These are phyloP conservation scores for Candida nonsorbophila DNA, from an alignment of 805 yeast genomes.

Conservation along the genomic window DNA sequence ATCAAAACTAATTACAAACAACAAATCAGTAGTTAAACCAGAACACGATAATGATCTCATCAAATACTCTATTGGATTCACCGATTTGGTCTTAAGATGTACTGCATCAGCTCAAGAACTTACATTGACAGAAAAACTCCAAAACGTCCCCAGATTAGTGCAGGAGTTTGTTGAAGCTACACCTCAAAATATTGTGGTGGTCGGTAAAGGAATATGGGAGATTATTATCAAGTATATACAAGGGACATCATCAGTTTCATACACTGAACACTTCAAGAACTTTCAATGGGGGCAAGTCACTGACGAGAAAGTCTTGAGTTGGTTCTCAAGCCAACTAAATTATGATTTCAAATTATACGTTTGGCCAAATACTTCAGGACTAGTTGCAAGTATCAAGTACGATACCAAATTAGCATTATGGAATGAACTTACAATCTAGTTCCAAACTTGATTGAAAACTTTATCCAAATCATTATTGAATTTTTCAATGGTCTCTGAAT, in stretches of 20 bases:
- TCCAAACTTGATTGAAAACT: constrained; percentile 29
- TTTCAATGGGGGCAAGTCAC: constrained; percentile 53
- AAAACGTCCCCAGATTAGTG: constrained; percentile 50
- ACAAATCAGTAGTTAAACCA: constrained; percentile 12
- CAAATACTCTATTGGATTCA: constrained; percentile 54
- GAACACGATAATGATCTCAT: constrained; percentile 39
- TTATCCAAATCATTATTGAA: constrained; percentile 26
- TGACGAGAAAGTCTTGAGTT: constrained; percentile 13
- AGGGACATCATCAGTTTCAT: constrained; percentile 17
- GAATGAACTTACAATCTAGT: constrained; percentile 31
- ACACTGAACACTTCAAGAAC: constrained; percentile 16
- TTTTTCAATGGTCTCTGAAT: constrained; percentile 18
- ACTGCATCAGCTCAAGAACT: constrained; percentile 57
- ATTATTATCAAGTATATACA: constrained; percentile 36
- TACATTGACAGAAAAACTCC: constrained; percentile 44
- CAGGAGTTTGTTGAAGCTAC: constrained; percentile 30
- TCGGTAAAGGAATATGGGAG: constrained; percentile 79
- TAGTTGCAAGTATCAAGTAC: constrained; percentile 48
- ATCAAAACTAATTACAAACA: constrained; percentile 6
- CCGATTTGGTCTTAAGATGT: constrained; percentile 64
- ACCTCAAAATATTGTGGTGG: constrained; percentile 48
- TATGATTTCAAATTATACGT: constrained; percentile 42
- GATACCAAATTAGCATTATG: constrained; percentile 45
- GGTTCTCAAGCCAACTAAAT: constrained; percentile 2
- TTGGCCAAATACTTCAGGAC: constrained; percentile 69